Percentiles rank a stretch among this genome's conserved stretches.
Conservation (phyloP, 202 grass and related monocot species). For the Musa balbisiana region DNA sequence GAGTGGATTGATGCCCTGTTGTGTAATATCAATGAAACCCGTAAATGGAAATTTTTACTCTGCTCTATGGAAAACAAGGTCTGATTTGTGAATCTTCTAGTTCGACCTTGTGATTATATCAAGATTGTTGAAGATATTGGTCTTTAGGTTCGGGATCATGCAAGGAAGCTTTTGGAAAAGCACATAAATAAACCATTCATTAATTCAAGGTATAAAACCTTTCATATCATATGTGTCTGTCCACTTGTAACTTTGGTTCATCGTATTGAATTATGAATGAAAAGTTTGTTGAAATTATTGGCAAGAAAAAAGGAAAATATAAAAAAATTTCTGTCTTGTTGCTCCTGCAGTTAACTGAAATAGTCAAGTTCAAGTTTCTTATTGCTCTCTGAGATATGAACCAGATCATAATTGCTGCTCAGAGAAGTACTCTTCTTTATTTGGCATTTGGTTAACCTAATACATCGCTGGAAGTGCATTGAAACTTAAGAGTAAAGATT, state of each 20-base stretch:
- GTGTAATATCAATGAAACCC: slow-evolving; percentile 67
- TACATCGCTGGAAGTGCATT: no score
- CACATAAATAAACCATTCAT: slow-evolving; percentile 78
- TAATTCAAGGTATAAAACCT: slow-evolving; percentile 50
- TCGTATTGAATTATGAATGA: background rate
- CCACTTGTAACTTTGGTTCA: background rate
- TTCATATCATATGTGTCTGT: background rate
- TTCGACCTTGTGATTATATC: background rate
- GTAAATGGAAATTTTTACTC: slow-evolving; percentile 83
- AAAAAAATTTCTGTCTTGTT: no score
- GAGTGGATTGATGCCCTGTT: slow-evolving; percentile 97
- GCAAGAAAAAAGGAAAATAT: no score
- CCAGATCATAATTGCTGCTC: no score
- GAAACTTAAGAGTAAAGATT: background rate
- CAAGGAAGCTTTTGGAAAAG: slow-evolving; percentile 95
- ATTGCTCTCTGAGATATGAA: no score
- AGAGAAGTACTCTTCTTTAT: no score
- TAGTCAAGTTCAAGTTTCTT: no score
- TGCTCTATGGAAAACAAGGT: slow-evolving; percentile 99
- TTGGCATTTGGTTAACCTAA: no score
- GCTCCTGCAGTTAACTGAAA: no score
- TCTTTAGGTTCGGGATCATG: slow-evolving; percentile 84
- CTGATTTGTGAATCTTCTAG: background rate
- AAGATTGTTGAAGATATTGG: slow-evolving; percentile 15
- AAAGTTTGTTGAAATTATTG: no score